Evolutionary conservation across 2,329 filamentous ascomycete species (phyloP).

Genomic region (Saccharata proteae): DNA sequence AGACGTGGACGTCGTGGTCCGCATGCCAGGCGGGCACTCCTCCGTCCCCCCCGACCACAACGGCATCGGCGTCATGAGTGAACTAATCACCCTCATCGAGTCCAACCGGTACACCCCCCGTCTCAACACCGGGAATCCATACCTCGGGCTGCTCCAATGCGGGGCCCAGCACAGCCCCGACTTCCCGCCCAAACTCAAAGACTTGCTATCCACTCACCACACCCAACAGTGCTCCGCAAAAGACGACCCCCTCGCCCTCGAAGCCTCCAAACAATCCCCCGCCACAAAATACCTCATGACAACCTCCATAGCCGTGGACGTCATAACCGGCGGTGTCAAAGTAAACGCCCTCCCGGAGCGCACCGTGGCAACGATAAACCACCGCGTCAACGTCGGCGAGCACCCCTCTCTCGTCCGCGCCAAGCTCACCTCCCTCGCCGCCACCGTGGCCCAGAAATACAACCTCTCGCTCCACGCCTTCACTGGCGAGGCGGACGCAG

Average conservation of each 20-base stretch:
- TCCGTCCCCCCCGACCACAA: slow-evolving; percentile 53
- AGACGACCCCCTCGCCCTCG: slow-evolving; percentile 16
- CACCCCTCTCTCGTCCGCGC: slow-evolving; percentile 40
- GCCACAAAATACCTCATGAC: slow-evolving; percentile 46
- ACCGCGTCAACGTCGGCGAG: slow-evolving; percentile 40
- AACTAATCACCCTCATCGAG: slow-evolving; percentile 56
- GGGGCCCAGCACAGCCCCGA: slow-evolving; percentile 43
- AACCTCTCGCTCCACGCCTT: slow-evolving; percentile 42
- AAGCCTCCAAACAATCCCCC: slow-evolving; percentile 22
- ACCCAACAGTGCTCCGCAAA: slow-evolving; percentile 3
- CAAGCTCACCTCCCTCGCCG: slow-evolving; percentile 34
- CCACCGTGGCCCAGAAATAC: slow-evolving; percentile 44
- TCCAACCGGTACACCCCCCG: slow-evolving; percentile 41
- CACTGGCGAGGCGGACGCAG: slow-evolving; percentile 19
- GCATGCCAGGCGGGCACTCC: slow-evolving; percentile 47
- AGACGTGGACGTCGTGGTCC: slow-evolving; percentile 47
- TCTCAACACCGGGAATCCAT: slow-evolving; percentile 40
- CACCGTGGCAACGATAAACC: slow-evolving; percentile 47
- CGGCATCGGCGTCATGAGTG: slow-evolving; percentile 55
- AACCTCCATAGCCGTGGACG: slow-evolving; percentile 49
- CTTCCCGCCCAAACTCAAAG: slow-evolving; percentile 24
- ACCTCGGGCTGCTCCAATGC: slow-evolving; percentile 45
- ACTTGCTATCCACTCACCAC: slow-evolving; percentile 12
- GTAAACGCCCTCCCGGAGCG: slow-evolving; percentile 56
- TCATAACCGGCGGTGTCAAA: slow-evolving; percentile 52